Conservation (phyloP, 805 yeast species). For the Metschnikowia baotianmanensis region DNA sequence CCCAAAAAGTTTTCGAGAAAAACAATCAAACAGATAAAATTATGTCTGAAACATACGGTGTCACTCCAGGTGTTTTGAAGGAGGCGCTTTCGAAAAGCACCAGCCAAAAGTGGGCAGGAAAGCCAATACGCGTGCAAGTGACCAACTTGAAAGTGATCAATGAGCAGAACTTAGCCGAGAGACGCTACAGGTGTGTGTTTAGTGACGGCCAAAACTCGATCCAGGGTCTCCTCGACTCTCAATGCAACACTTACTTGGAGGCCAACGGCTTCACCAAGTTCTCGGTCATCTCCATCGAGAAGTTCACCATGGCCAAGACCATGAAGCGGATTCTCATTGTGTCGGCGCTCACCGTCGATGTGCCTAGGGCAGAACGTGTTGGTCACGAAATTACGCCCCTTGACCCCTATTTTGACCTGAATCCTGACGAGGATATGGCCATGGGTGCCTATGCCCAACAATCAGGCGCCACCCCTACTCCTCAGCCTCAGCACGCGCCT, state of each 20-base stretch:
- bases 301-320: conserved; percentile 45
- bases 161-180: conserved; percentile 21
- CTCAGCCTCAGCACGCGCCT: conserved; percentile 18
- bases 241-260: conserved; percentile 40
- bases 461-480: conserved; percentile 3
- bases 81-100: conserved; percentile 24
- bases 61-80: conserved; percentile 25
- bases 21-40: neutral
- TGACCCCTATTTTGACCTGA: conserved; percentile 56
- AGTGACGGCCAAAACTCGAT: conserved; percentile 38
- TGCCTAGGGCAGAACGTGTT: conserved; percentile 36
- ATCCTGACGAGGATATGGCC: conserved; percentile 53
- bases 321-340: conserved; percentile 49
- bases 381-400: conserved; percentile 38
- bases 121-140: conserved; percentile 34
- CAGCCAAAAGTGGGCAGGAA: conserved; percentile 23
- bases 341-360: conserved; percentile 44
- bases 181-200: conserved; percentile 35
- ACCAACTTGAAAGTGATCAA: conserved; percentile 33
- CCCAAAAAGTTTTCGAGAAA: too few relatives aligned
- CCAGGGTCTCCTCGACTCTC: conserved; percentile 41
- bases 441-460: conserved; percentile 13
- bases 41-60: conserved; percentile 22
- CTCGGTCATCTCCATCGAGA: conserved; percentile 40
- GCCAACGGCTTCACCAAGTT: conserved; percentile 45